phyloP scores from a whole-genome alignment of 176 grass and related monocot genomes.

The Saccharum spontaneum region DNA sequence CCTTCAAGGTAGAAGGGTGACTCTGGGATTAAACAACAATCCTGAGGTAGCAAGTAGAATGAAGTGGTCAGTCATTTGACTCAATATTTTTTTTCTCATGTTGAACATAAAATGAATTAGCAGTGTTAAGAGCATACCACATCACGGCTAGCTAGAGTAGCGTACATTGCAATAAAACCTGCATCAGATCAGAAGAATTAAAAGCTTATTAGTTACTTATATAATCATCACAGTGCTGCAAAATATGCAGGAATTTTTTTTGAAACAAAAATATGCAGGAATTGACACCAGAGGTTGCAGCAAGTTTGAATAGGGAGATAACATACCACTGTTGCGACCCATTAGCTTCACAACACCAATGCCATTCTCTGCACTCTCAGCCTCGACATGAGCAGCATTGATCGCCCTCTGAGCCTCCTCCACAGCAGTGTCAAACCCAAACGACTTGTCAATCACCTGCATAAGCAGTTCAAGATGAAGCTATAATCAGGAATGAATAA shows the following conservation, averaged over 20 bases:
- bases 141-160: slow-evolving; percentile 95
- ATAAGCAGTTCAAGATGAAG: slow-evolving; percentile 10
- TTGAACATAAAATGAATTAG: not conserved
- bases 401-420: slow-evolving; percentile 97
- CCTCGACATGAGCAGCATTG: slow-evolving; percentile 91
- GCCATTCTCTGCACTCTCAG: slow-evolving; percentile 92
- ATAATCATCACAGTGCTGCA: not conserved
- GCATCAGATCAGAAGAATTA: slow-evolving; percentile 29
- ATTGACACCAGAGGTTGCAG: not conserved
- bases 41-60: slow-evolving; percentile 47
- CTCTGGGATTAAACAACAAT: slow-evolving; percentile 94
- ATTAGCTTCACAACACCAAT: slow-evolving; percentile 96
- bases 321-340: slow-evolving; percentile 92
- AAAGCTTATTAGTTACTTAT: slow-evolving; percentile 11
- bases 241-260: slow-evolving; percentile 5
- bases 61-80: slow-evolving; percentile 16
- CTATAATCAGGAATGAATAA: slow-evolving; percentile 1
- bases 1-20: slow-evolving; percentile 90
- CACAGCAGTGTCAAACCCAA: slow-evolving; percentile 95
- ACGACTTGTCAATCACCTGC: slow-evolving; percentile 98
- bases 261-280: slow-evolving; percentile 8
- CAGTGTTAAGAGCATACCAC: slow-evolving; percentile 55
- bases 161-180: slow-evolving; percentile 98
- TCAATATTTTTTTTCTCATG: not conserved
- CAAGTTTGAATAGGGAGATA: slow-evolving; percentile 5